phyloP scores from a whole-genome alignment of 164 flowering plant genomes.

The Taxillus chinensis region DNA sequence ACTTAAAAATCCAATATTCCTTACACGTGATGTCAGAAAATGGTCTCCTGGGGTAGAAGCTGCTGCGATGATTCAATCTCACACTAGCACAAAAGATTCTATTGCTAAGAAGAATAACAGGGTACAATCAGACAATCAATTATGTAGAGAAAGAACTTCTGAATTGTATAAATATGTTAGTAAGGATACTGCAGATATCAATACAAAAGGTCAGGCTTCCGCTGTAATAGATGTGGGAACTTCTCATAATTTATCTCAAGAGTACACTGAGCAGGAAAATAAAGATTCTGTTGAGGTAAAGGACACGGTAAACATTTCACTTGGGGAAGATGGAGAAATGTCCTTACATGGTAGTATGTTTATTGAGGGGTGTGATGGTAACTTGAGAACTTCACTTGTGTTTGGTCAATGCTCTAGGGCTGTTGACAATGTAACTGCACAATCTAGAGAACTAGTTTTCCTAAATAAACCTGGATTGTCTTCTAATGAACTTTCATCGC shows the following conservation, averaged over 20 bases:
- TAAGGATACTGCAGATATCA: neutral
- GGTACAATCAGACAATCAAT: neutral
- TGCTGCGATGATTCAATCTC: neutral
- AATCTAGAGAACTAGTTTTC: neutral
- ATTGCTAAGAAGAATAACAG: neutral
- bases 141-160: neutral
- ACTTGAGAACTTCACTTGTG: neutral
- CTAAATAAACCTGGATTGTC: neutral
- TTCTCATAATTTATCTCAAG: too few species aligned
- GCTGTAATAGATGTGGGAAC: neutral
- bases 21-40: neutral
- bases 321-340: conserved; percentile 4
- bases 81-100: neutral
- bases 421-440: conserved; percentile 7
- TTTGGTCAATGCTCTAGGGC: neutral
- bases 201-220: neutral
- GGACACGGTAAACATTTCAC: neutral
- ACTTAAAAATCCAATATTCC: neutral
- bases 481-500: neutral
- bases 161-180: neutral
- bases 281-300: conserved; percentile 8
- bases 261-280: conserved; percentile 1
- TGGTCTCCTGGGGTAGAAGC: neutral
- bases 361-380: neutral
- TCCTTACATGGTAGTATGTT: neutral